Evolutionary conservation across 306 rosid genomes (phyloP).

Genomic region (Cajanus cajan): DNA sequence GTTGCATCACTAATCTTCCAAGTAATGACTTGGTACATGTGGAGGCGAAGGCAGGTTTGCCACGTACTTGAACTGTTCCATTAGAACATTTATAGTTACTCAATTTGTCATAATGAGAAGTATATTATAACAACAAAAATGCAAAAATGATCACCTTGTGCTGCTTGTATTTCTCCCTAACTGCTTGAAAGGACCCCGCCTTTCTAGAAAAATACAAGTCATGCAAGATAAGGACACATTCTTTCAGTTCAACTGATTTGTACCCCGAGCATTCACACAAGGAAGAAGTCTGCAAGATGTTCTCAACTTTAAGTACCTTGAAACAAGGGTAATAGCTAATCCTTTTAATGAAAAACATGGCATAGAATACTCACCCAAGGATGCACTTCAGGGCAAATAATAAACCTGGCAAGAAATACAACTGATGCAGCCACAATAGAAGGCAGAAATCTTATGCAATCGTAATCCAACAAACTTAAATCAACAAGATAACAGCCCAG

Average conservation of each 20-base stretch:
- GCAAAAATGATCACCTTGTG: constrained; percentile 52
- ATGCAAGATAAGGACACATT: no score
- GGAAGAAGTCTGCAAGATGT: constrained; percentile 40
- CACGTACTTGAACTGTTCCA: constrained; percentile 67
- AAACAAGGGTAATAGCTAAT: background rate
- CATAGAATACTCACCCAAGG: constrained; percentile 72
- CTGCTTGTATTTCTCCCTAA: constrained; percentile 75
- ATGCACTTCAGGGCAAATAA: constrained; percentile 44
- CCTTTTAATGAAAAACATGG: background rate
- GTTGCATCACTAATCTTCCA: constrained; percentile 26
- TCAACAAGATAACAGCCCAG: constrained; percentile 72
- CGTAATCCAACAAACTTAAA: constrained; percentile 74
- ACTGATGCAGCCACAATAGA: constrained; percentile 79
- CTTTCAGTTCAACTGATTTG: no score
- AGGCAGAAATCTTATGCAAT: constrained; percentile 63
- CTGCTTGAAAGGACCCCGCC: constrained; percentile 57
- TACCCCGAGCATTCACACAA: no score
- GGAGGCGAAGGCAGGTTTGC: constrained; percentile 70
- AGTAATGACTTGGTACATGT: constrained; percentile 52
- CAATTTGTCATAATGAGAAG: background rate
- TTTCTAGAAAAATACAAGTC: constrained; percentile 72
- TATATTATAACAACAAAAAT: background rate
- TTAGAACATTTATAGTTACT: background rate
- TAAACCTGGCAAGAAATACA: constrained; percentile 66
- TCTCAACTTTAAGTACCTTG: background rate